These are phyloP conservation scores for Tulasnella sp. DNA, from an alignment of 768 basidiomycete genomes.

Conservation along the genomic window DNA sequence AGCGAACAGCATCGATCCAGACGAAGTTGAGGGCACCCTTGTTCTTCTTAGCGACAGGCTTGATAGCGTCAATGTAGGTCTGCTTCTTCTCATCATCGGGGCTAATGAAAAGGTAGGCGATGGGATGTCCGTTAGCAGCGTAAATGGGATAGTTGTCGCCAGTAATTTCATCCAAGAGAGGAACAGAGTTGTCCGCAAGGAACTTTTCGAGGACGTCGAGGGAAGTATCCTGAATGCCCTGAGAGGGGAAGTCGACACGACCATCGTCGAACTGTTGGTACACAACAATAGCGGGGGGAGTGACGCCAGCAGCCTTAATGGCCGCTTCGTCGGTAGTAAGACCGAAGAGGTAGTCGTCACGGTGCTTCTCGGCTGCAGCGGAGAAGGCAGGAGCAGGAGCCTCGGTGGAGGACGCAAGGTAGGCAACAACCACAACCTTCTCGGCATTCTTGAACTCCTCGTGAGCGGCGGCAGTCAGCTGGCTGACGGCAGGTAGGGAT, in stretches of 20 bases:
- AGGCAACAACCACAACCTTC: conserved; percentile 82
- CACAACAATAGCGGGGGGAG: conserved; percentile 73
- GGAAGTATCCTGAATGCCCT: conserved; percentile 38
- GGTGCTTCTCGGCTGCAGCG: conserved; percentile 69
- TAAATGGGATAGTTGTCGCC: conserved; percentile 88
- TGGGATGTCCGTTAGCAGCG: conserved; percentile 66
- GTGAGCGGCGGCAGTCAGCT: conserved; percentile 62
- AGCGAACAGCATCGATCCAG: conserved; percentile 93
- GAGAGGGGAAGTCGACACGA: conserved; percentile 51
- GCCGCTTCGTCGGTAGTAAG: conserved; percentile 57
- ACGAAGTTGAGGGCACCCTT: conserved; percentile 92
- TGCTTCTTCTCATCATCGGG: conserved; percentile 51
- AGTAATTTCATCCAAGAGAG: conserved; percentile 81
- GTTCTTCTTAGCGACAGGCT: conserved; percentile 65
- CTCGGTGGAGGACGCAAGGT: conserved; percentile 60
- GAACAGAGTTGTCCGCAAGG: conserved; percentile 73
- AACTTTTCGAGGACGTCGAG: conserved; percentile 57
- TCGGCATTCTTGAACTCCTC: conserved; percentile 79
- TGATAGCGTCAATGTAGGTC: conserved; percentile 50
- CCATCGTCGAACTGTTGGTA: conserved; percentile 92
- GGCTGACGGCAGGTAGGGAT: conserved; percentile 83
- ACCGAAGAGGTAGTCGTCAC: conserved; percentile 92
- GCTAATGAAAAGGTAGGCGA: conserved; percentile 92
- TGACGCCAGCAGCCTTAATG: conserved; percentile 57
- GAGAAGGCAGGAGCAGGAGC: conserved; percentile 62